Conservation (phyloP, 257 asterid species). For the Marsdenia floribunda region DNA sequence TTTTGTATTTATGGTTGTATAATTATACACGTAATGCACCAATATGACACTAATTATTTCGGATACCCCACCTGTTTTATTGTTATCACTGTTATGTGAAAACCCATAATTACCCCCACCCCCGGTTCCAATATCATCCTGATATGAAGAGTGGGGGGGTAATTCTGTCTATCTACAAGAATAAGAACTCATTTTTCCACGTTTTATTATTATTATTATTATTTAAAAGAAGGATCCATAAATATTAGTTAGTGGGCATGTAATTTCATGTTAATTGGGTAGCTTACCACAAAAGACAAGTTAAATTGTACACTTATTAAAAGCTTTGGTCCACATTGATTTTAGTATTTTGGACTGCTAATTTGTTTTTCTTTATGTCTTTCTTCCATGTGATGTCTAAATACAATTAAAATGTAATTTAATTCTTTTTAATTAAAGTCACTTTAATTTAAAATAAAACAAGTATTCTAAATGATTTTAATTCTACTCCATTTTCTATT, state of each 20-base stretch:
- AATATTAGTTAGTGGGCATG: background rate
- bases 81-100: background rate
- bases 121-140: too few relatives aligned
- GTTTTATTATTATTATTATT: too few relatives aligned
- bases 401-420: too few relatives aligned
- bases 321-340: background rate
- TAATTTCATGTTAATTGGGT: background rate
- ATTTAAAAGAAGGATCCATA: too few relatives aligned
- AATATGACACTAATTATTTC: slow-evolving; percentile 17
- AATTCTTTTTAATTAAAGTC: too few relatives aligned
- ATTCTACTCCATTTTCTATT: too few relatives aligned
- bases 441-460: too few relatives aligned
- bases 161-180: background rate
- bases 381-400: background rate
- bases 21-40: slow-evolving; percentile 16
- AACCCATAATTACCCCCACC: slow-evolving; percentile 1
- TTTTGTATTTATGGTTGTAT: slow-evolving; percentile 15
- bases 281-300: background rate
- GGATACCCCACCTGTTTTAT: background rate
- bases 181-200: too few relatives aligned
- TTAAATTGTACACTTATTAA: background rate
- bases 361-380: background rate
- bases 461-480: too few relatives aligned
- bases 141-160: background rate
- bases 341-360: background rate